Percentiles rank a stretch among this genome's conserved stretches.
phyloP scores from a whole-genome alignment of 495 filamentous ascomycete genomes.

The Neurospora terricola region DNA sequence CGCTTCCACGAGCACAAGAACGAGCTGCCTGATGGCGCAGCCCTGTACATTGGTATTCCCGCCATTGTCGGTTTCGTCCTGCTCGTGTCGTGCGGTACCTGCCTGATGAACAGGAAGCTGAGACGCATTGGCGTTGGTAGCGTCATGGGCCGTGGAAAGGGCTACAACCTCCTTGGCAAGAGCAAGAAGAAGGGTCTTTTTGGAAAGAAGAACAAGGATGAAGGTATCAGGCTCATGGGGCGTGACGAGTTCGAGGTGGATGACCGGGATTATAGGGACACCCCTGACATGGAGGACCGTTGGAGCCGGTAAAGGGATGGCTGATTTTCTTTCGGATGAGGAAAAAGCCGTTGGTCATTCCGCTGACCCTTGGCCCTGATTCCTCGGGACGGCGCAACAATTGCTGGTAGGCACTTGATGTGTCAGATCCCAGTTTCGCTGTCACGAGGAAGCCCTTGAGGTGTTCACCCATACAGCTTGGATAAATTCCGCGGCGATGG shows the following conservation, averaged over 20 bases:
- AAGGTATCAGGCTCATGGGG: slow-evolving; percentile 30
- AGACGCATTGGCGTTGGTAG: slow-evolving; percentile 29
- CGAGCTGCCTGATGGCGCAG: slow-evolving; percentile 12
- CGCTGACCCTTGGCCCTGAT: neutral
- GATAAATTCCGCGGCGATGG: neutral
- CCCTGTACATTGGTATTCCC: slow-evolving; percentile 32
- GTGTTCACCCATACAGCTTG: neutral
- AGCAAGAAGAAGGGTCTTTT: slow-evolving; percentile 20
- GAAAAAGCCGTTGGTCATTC: neutral
- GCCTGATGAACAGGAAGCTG: slow-evolving; percentile 26
- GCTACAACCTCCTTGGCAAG: slow-evolving; percentile 26
- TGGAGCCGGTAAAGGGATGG: neutral
- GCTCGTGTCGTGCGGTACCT: slow-evolving; percentile 23
- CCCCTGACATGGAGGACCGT: neutral
- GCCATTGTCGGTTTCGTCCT: slow-evolving; percentile 26
- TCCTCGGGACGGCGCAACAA: neutral
- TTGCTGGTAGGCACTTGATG: neutral
- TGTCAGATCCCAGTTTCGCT: neutral
- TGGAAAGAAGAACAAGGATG: slow-evolving; percentile 16
- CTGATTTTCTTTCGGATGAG: neutral
- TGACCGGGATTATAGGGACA: neutral
- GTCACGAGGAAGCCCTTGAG: neutral
- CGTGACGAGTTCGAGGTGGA: slow-evolving; percentile 11
- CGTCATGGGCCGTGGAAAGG: slow-evolving; percentile 28
- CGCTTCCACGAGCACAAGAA: slow-evolving; percentile 10